Evolutionary conservation across 371 early-diverging fungal genomes (phyloP).

Genomic region (Syncephalastrum contaminatum): DNA sequence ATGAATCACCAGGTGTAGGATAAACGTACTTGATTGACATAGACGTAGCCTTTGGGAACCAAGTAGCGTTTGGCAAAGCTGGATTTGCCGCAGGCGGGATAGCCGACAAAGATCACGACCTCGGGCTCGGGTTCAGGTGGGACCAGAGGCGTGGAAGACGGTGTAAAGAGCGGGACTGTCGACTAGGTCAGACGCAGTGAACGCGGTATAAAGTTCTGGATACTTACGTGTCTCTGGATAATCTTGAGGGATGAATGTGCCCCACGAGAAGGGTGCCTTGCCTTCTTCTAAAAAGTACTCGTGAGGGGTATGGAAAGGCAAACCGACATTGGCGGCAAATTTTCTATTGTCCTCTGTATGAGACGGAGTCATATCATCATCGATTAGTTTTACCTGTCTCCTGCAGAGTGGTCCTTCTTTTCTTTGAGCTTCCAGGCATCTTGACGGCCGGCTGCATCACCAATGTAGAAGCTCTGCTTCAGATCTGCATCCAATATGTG

Average conservation of each 20-base stretch:
- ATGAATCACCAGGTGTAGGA: too few species aligned
- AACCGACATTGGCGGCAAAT: conserved; percentile 73
- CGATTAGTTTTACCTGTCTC: conserved; percentile 54
- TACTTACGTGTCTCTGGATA: conserved; percentile 26
- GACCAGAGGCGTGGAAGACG: conserved; percentile 32
- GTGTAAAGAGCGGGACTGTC: conserved; percentile 22
- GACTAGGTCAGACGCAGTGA: conserved; percentile 14
- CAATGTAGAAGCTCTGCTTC: conserved; percentile 72
- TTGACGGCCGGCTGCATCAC: conserved; percentile 90
- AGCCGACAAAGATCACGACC: conserved; percentile 78
- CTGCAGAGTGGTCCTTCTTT: conserved; percentile 76
- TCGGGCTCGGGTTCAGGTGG: conserved; percentile 46
- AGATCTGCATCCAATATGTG: conserved; percentile 33
- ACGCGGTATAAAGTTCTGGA: conserved; percentile 9
- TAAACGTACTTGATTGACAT: conserved; percentile 86
- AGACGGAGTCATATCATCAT: neutral
- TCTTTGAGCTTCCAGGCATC: conserved; percentile 59
- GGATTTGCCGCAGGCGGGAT: conserved; percentile 88
- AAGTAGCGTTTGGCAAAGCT: conserved; percentile 66
- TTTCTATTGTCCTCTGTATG: conserved; percentile 46
- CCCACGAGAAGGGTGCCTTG: conserved; percentile 48
- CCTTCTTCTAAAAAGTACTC: conserved; percentile 65
- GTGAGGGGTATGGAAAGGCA: conserved; percentile 87
- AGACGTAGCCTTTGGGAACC: conserved; percentile 63
- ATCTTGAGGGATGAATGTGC: conserved; percentile 58